Conservation (phyloP, 2,329 filamentous ascomycete genomes). For the Rhinocladiella similis region DNA sequence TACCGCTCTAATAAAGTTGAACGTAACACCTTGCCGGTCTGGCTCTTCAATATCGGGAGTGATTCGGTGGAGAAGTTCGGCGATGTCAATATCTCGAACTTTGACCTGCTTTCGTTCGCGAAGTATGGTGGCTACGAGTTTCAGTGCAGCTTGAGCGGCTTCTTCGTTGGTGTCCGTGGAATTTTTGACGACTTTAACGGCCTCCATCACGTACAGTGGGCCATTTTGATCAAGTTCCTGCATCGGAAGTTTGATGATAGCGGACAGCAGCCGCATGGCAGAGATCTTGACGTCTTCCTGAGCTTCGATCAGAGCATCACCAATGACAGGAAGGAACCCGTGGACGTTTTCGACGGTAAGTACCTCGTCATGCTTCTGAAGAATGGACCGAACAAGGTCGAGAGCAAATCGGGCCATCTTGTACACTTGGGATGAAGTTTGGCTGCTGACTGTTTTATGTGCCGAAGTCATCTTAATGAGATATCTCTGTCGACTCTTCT, state of each 20-base stretch:
- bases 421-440: constrained; percentile 70
- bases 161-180: constrained; percentile 79
- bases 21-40: constrained; percentile 86
- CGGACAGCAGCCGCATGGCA: constrained; percentile 78
- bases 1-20: constrained; percentile 88
- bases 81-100: constrained; percentile 78
- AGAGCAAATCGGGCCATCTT: constrained; percentile 87
- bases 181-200: constrained; percentile 75
- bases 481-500: constrained; percentile 69
- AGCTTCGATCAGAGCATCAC: constrained; percentile 77
- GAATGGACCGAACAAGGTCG: constrained; percentile 79
- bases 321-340: constrained; percentile 85
- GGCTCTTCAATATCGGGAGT: constrained; percentile 90
- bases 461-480: constrained; percentile 74
- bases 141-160: constrained; percentile 81
- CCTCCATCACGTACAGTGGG: constrained; percentile 80
- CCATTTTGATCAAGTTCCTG: constrained; percentile 67
- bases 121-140: constrained; percentile 81
- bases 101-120: constrained; percentile 74
- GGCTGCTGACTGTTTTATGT: constrained; percentile 54
- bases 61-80: constrained; percentile 77
- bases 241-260: constrained; percentile 82
- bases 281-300: constrained; percentile 94
- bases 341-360: constrained; percentile 76
- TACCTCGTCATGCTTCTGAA: constrained; percentile 81